Evolutionary conservation across 2,329 filamentous ascomycete genomes (phyloP), one percentile per base, ranked within the genome.

Genomic region (Diaporthe destruens): DNA sequence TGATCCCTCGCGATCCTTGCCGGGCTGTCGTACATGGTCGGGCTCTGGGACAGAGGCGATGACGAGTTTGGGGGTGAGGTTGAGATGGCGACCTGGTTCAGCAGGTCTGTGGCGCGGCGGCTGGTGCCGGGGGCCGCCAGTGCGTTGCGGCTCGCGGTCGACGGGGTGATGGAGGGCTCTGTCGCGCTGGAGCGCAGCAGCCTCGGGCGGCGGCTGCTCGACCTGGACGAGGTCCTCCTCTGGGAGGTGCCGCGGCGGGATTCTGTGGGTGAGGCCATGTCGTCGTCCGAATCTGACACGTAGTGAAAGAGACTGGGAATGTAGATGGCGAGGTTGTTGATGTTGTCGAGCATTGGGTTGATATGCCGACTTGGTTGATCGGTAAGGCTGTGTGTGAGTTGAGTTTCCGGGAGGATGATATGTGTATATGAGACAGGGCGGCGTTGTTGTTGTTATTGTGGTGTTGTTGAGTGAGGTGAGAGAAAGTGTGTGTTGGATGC

Each of bases 161-260:
- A 88, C 6, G 86, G 84, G 16, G 87, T 90, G 75, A 90, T 86
- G 36, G 87, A 89, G 5, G 89, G 88, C 74, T 88, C 88, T 14
- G 88, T 90, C 42, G 86, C 87, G 69, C 84, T 85, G 36, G 88
- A 86, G 72, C 89, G 84, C 55, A 90, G 82, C 54, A 90, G 83
- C 66, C 85, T 85, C 47, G 89, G 89, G 73, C 88, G 84, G 75
- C 86, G 83, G 72, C 83, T 80, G 65, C 69, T 74, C 42, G 81
- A 79, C 54, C 84, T 83, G 25, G 84, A 83, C 0, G 85, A 83
- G 61, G 84, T 82, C 74, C 84, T 80, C 75, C 81, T 80, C 59
- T 80, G 76, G 74, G 81, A 77, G 68, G 75, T 74, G n/a, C 47
- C 49, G 12, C 77, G 77, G 77, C 80, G 79, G 34, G 80, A 70